Conservation (phyloP, 371 early-diverging fungal species). For the Thermomucor indicae-seudaticae region DNA sequence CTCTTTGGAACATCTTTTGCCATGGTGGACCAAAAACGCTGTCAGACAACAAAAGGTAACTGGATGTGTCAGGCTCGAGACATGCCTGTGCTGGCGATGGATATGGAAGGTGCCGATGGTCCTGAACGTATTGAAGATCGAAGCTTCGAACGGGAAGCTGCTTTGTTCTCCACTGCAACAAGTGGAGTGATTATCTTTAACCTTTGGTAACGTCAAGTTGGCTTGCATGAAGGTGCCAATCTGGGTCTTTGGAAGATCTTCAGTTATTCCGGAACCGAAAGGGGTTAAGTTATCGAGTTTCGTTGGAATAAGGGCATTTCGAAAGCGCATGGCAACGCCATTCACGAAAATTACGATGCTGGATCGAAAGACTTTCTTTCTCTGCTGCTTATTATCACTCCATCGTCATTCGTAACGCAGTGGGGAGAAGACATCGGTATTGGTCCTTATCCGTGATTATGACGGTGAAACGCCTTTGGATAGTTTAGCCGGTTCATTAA, state of each 20-base stretch:
- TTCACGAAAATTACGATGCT: too few relatives aligned
- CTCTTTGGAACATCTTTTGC: slow-evolving; percentile 94
- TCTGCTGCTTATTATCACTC: slow-evolving; percentile 1
- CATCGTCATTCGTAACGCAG: too few relatives aligned
- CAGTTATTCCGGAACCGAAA: slow-evolving; percentile 87
- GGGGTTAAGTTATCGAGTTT: slow-evolving; percentile 31
- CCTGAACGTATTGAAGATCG: slow-evolving; percentile 98
- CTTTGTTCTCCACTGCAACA: slow-evolving; percentile 94
- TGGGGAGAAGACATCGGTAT: slow-evolving; percentile 82
- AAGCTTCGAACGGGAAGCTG: slow-evolving; percentile 97
- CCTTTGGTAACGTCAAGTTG: slow-evolving; percentile 97
- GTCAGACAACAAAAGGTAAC: slow-evolving; percentile 96
- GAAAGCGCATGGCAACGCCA: too few relatives aligned
- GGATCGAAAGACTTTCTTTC: not conserved
- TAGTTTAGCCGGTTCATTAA: slow-evolving; percentile 75
- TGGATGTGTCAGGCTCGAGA: slow-evolving; percentile 88
- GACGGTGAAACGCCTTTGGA: slow-evolving; percentile 84
- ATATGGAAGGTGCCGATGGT: slow-evolving; percentile 99
- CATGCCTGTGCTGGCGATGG: slow-evolving; percentile 90
- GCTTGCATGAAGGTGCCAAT: slow-evolving; percentile 97
- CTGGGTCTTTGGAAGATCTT: slow-evolving; percentile 96
- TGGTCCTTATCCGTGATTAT: slow-evolving; percentile 96
- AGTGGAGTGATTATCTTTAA: slow-evolving; percentile 95
- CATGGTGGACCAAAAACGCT: slow-evolving; percentile 81
- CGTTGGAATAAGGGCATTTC: too few relatives aligned